Evolutionary conservation across 2,329 filamentous ascomycete genomes (phyloP).

Genomic region (Fusarium haematococcum): DNA sequence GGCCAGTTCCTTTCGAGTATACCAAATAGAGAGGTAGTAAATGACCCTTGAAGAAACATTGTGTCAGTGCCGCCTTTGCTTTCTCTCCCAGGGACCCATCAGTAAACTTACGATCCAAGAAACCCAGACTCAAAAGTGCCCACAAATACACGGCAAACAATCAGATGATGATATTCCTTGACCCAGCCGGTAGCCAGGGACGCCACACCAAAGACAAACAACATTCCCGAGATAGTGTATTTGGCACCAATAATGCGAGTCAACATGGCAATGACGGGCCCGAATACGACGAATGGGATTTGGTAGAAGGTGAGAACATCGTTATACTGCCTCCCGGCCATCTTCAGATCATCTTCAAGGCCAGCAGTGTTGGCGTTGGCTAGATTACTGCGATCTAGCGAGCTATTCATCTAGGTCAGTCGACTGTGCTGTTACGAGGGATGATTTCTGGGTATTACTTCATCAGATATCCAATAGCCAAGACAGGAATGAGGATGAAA

Average conservation of each 20-base stretch:
- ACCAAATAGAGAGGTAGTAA: background rate
- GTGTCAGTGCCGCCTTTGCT: background rate
- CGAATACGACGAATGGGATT: background rate
- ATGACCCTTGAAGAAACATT: background rate
- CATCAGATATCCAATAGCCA: background rate
- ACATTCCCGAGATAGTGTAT: background rate
- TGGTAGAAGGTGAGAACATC: background rate
- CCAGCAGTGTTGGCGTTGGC: background rate
- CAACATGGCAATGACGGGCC: background rate
- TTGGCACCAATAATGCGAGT: background rate
- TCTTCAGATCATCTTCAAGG: background rate
- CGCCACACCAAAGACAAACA: background rate
- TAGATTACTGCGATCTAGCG: background rate
- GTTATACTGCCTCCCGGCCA: background rate
- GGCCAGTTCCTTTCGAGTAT: background rate
- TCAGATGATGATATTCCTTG: background rate
- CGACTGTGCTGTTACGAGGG: background rate
- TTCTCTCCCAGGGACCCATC: too few relatives aligned
- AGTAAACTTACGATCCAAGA: background rate
- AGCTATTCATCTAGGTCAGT: background rate
- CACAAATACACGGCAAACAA: background rate
- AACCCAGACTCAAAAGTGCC: background rate
- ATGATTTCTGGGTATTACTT: background rate
- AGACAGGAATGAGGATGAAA: background rate
- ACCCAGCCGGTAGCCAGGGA: background rate